These are phyloP conservation scores for Diaporthe eres DNA, from an alignment of 2,329 filamentous ascomycete species.

Conservation along the genomic window DNA sequence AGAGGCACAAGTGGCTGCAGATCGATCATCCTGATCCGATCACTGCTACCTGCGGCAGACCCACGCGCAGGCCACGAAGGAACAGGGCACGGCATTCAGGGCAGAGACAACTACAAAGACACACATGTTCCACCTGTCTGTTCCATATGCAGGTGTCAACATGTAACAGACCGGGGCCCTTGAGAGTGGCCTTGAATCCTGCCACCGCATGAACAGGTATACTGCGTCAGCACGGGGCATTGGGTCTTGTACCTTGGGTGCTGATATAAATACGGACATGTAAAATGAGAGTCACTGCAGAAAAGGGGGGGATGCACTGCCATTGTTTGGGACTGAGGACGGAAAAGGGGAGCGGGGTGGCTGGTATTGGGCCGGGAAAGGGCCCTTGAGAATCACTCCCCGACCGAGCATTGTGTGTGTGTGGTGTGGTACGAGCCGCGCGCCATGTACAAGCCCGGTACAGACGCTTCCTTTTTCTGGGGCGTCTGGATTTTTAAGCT, in stretches of 20 bases:
- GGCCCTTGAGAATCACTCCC: not conserved
- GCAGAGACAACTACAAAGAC: not conserved
- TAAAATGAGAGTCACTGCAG: not conserved
- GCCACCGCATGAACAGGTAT: not conserved
- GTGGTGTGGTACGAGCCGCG: not conserved
- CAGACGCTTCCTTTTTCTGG: not conserved
- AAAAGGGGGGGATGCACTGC: constrained; percentile 15
- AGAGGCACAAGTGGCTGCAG: constrained; percentile 1
- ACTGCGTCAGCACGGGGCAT: not conserved
- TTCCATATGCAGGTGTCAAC: not conserved
- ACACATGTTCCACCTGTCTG: not conserved
- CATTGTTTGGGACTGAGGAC: not conserved
- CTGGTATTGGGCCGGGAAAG: not conserved
- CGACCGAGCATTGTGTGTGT: not conserved
- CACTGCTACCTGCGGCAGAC: not conserved
- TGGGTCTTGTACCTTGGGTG: not conserved
- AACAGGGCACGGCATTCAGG: not conserved
- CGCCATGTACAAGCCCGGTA: not conserved
- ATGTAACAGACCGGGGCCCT: not conserved
- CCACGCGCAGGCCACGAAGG: not conserved
- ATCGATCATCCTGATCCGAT: constrained; percentile 25
- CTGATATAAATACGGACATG: not conserved
- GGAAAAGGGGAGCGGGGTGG: not conserved
- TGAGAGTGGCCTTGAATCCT: not conserved
- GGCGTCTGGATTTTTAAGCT: constrained; percentile 32